phyloP scores from a whole-genome alignment of 176 grass and related monocot species.

The Puya raimondii region DNA sequence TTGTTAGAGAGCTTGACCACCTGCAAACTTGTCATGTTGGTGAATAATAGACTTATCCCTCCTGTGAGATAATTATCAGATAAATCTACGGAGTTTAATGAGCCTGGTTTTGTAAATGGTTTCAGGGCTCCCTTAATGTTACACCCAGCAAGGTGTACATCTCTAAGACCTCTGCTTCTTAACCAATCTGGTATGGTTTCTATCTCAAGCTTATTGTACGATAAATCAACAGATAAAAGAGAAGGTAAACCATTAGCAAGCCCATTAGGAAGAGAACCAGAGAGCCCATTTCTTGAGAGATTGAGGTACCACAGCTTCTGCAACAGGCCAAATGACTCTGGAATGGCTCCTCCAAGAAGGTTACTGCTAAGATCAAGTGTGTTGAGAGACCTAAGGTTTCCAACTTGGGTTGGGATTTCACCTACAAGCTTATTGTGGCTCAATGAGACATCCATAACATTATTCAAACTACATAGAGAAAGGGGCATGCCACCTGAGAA shows the following conservation, averaged over 20 bases:
- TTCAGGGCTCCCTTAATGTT: slow-evolving; percentile 20
- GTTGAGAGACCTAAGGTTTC: slow-evolving; percentile 41
- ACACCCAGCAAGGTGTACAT: slow-evolving; percentile 38
- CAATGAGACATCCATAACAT: slow-evolving; percentile 35
- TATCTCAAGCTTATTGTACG: slow-evolving; percentile 34
- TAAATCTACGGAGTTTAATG: slow-evolving; percentile 47
- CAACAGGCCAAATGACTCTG: slow-evolving; percentile 36
- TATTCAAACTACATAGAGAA: slow-evolving; percentile 33
- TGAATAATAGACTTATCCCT: slow-evolving; percentile 34
- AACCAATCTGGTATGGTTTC: slow-evolving; percentile 37
- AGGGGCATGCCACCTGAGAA: slow-evolving; percentile 63
- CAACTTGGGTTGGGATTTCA: slow-evolving; percentile 39
- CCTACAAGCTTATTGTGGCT: slow-evolving; percentile 50
- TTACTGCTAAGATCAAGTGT: slow-evolving; percentile 44
- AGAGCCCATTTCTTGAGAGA: slow-evolving; percentile 46
- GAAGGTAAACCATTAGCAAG: slow-evolving; percentile 34
- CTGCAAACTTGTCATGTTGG: slow-evolving; percentile 30
- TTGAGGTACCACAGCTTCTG: slow-evolving; percentile 66
- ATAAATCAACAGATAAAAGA: slow-evolving; percentile 32
- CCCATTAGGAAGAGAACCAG: slow-evolving; percentile 29
- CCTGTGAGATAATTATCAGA: slow-evolving; percentile 55
- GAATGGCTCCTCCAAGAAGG: slow-evolving; percentile 42
- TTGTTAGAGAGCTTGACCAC: neutral
- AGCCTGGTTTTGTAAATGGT: slow-evolving; percentile 23
- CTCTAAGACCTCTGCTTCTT: slow-evolving; percentile 27